Percentiles rank a stretch among this genome's conserved stretches.
Evolutionary conservation across 2,329 filamentous ascomycete species (phyloP).

Genomic region (Ascochyta koolunga): DNA sequence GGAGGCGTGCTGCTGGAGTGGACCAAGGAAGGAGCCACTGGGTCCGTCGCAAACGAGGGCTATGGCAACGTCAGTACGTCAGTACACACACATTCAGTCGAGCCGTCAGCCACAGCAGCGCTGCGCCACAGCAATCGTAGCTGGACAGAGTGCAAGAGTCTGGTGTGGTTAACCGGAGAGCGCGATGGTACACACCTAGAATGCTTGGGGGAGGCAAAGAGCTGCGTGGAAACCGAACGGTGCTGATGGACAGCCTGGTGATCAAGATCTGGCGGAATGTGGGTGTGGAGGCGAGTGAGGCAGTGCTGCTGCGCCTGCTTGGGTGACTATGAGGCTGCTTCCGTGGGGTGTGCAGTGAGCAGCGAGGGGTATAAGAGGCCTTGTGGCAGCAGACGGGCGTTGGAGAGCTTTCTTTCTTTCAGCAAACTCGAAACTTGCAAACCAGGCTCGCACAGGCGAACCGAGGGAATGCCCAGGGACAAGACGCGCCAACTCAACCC

Average conservation of each 20-base stretch:
- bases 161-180: conserved; percentile 2
- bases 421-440: neutral
- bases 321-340: conserved; percentile 2
- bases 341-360: conserved; percentile 4
- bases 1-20: conserved; percentile 7
- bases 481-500: conserved; percentile 4
- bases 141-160: neutral
- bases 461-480: neutral
- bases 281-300: conserved; percentile 2
- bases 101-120: neutral
- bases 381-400: neutral
- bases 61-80: neutral
- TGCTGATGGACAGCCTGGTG: conserved; percentile 7
- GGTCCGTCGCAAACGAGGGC: neutral
- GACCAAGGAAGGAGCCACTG: conserved; percentile 2
- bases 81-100: neutral
- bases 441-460: conserved; percentile 2
- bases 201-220: conserved; percentile 15
- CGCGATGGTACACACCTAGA: conserved; percentile 15
- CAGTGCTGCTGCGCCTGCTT: conserved; percentile 13
- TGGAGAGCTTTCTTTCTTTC: neutral
- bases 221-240: conserved; percentile 1
- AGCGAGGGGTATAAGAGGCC: neutral
- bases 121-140: conserved; percentile 14
- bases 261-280: neutral